A percentile compares a stretch with the other conserved stretches of the same genome.
Conservation (phyloP, 257 asterid species). For the Solanum dulcamara region DNA sequence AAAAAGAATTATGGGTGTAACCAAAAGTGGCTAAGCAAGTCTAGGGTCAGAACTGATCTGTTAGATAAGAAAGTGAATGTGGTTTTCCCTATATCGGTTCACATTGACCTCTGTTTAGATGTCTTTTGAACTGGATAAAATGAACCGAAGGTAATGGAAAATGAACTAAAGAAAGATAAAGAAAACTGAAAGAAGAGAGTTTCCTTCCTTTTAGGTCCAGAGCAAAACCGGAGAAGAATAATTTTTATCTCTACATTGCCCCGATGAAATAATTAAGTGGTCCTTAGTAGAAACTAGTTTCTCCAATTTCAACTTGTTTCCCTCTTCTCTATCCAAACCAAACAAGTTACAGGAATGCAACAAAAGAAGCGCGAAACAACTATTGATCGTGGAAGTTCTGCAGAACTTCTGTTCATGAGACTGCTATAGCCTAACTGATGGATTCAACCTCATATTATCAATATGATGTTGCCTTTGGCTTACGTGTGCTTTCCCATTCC, state of each 20-base stretch:
- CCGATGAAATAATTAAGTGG: background rate
- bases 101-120: background rate
- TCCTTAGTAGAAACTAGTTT: background rate
- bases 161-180: background rate
- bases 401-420: background rate
- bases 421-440: background rate
- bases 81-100: background rate
- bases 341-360: background rate
- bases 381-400: background rate
- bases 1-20: background rate
- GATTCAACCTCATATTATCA: background rate
- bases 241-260: background rate
- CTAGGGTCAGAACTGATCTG: background rate
- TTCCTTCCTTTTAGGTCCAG: background rate
- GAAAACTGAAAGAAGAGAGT: background rate
- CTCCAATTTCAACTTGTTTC: background rate
- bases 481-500: background rate
- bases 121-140: background rate
- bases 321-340: background rate
- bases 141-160: background rate
- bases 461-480: background rate
- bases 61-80: background rate
- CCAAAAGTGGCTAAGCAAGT: background rate
- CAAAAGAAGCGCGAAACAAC: background rate
- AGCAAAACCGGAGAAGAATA: background rate